Evolutionary conservation across 1,139 yeast genomes (phyloP).

Genomic region (Taphrina betulina): DNA sequence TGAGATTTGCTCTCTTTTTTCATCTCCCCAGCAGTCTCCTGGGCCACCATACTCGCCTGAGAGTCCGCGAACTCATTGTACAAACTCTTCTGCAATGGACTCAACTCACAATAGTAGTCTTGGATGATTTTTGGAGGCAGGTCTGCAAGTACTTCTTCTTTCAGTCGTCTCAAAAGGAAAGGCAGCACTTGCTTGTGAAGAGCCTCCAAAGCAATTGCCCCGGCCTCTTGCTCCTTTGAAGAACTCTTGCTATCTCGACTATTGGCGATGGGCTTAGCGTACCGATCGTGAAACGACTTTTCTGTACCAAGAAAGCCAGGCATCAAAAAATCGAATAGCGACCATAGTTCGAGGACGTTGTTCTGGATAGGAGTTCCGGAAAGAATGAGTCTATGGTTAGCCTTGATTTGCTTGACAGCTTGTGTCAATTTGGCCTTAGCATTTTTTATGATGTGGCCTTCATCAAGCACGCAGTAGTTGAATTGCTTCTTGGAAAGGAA

Average conservation of each 20-base stretch:
- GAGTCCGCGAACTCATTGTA: conserved; percentile 89
- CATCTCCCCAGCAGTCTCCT: conserved; percentile 46
- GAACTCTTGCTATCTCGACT: conserved; percentile 88
- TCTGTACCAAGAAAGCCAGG: conserved; percentile 98
- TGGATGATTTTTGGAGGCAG: conserved; percentile 97
- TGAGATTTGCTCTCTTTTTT: conserved; percentile 70
- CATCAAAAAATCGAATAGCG: conserved; percentile 94
- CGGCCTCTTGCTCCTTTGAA: conserved; percentile 93
- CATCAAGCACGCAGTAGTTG: conserved; percentile 94
- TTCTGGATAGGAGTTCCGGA: conserved; percentile 99
- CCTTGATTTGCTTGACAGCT: conserved; percentile 75
- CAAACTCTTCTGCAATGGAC: conserved; percentile 81
- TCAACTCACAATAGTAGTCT: conserved; percentile 93
- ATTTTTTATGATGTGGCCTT: conserved; percentile 96
- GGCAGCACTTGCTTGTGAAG: conserved; percentile 95
- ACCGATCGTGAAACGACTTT: conserved; percentile 87
- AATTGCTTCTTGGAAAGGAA: conserved; percentile 62
- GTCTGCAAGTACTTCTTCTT: conserved; percentile 93
- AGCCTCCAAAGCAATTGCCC: conserved; percentile 92
- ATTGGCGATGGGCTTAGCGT: conserved; percentile 96
- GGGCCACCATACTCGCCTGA: conserved; percentile 68
- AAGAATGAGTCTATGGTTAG: conserved; percentile 84
- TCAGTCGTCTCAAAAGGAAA: conserved; percentile 89
- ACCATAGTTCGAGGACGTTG: conserved; percentile 94
- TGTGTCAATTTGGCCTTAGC: conserved; percentile 83